Evolutionary conservation across 2,329 filamentous ascomycete genomes (phyloP), one percentile per base, ranked within the genome.

Genomic region (Fusarium goolgardi): DNA sequence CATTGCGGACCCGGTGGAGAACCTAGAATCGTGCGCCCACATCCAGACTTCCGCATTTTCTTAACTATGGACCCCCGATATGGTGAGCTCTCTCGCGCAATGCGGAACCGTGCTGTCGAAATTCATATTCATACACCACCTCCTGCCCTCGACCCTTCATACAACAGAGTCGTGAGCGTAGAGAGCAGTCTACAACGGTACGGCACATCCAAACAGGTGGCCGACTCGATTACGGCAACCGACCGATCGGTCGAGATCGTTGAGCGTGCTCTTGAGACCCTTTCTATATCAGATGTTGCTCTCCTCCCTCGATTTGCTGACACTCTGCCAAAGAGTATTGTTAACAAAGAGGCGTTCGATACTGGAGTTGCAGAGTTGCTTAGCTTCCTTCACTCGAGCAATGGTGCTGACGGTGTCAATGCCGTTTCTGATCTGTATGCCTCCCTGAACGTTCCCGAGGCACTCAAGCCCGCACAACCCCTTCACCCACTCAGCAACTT

Each of bases 21-120:
- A 72, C 91, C 94, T 13, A 88, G 92, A 58, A 81, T 96, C 35
- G 87, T 99, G 50, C 87, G 81, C 57, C 94, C 96, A 16, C 94
- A 98, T 80, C 86, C 91, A 0, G 87, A 93, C 63, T 99, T 99
- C 79, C 87, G 95, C 59, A 89, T 99, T 21, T 98, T 99, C 79
- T 82, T 99, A 76, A 98, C 95, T 0, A 91, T 97, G 82, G 95
- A 99, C 77, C 90, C 96, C 45, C 88, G 90, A 50, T 92, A 97
- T 77, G 96, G 96, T 20, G 96, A 99, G 78, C 84, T 99, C 11
- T 99, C 96, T 5, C 87, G 96, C 66, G 96, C 96, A 1, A 99
- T 99, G 96, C 86, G 96, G 59, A 99, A 99, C 79, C 88, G 96
- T 77, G 94, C 94, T 49, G 86, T 97, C 27, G 96, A 99, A 78